phyloP scores from a whole-genome alignment of 163 green algal species.

The Scenedesmus sp. region DNA sequence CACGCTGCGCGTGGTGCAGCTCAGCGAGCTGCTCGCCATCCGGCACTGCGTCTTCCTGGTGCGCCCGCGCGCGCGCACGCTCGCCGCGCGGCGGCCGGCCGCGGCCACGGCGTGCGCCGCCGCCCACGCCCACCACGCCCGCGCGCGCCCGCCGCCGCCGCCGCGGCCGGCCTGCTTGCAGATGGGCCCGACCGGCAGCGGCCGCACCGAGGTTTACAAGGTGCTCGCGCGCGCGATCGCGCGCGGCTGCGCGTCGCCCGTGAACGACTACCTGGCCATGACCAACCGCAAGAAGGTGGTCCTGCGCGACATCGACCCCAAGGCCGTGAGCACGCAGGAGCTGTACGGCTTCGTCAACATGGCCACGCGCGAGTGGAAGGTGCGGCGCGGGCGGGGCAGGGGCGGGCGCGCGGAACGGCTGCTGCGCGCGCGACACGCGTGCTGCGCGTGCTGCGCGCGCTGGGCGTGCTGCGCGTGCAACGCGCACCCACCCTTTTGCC shows the following conservation, averaged over 20 bases:
- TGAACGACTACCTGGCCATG: slow-evolving; percentile 90
- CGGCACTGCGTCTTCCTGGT: slow-evolving; percentile 79
- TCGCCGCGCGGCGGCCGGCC: too few species aligned
- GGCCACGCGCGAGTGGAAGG: slow-evolving; percentile 88
- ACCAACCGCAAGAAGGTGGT: slow-evolving; percentile 83
- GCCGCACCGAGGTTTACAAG: slow-evolving; percentile 81
- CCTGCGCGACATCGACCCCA: slow-evolving; percentile 86
- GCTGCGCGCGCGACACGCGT: too few species aligned
- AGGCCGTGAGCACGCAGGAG: slow-evolving; percentile 84
- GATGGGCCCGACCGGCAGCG: slow-evolving; percentile 84
- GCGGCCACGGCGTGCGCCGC: too few species aligned
- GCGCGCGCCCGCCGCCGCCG: slow-evolving; percentile 81
- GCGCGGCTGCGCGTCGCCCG: slow-evolving; percentile 43
- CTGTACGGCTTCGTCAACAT: slow-evolving; percentile 90
- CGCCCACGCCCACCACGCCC: too few species aligned
- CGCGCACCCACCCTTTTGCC: background rate
- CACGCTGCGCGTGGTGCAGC: slow-evolving; percentile 83
- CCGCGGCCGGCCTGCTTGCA: slow-evolving; percentile 73
- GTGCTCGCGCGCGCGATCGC: slow-evolving; percentile 83
- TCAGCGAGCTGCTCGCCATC: slow-evolving; percentile 88
- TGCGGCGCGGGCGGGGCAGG: slow-evolving; percentile 10
- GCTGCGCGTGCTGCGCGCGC: slow-evolving; percentile 28
- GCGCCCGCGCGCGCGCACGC: background rate
- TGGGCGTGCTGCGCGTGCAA: slow-evolving; percentile 16
- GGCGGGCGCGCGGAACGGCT: too few species aligned